Conservation (phyloP, 208 protist species). For the Trypanosoma mega region DNA sequence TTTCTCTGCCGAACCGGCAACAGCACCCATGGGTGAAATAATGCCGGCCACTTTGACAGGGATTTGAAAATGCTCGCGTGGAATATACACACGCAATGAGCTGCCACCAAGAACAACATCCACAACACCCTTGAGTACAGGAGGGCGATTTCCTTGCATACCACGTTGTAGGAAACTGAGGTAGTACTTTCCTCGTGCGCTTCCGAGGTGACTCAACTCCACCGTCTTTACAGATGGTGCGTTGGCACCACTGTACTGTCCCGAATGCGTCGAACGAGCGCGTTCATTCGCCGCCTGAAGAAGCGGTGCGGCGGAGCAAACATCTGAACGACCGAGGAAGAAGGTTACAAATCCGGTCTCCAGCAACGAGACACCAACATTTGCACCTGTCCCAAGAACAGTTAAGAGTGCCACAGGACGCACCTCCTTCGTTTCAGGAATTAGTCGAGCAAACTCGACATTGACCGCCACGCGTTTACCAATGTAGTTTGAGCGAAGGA, state of each 20-base stretch:
- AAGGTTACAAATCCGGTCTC: conserved; percentile 80
- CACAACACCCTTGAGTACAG: conserved; percentile 68
- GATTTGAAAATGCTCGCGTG: conserved; percentile 88
- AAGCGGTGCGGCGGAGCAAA: conserved; percentile 51
- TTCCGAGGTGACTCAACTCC: conserved; percentile 83
- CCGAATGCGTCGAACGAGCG: conserved; percentile 45
- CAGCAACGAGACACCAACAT: conserved; percentile 73
- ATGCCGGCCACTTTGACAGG: conserved; percentile 82
- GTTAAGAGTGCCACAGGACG: conserved; percentile 65
- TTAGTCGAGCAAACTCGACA: conserved; percentile 82
- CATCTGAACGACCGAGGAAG: conserved; percentile 77
- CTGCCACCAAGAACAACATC: conserved; percentile 79
- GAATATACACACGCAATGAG: conserved; percentile 86
- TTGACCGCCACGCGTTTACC: conserved; percentile 68
- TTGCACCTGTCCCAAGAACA: conserved; percentile 52
- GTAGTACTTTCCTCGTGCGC: conserved; percentile 79
- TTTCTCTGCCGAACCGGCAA: conserved; percentile 29
- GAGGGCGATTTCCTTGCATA: conserved; percentile 82
- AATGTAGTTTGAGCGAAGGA: conserved; percentile 78
- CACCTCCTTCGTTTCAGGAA: conserved; percentile 81
- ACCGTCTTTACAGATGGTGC: conserved; percentile 59
- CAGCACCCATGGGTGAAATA: conserved; percentile 63
- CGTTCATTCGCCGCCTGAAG: conserved; percentile 62
- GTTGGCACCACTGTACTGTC: conserved; percentile 42
- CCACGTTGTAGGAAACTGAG: conserved; percentile 87